A percentile compares a stretch with the other conserved stretches of the same genome.
These are phyloP conservation scores for Exophiala spinifera DNA, from an alignment of 2,329 filamentous ascomycete species.

Conservation along the genomic window DNA sequence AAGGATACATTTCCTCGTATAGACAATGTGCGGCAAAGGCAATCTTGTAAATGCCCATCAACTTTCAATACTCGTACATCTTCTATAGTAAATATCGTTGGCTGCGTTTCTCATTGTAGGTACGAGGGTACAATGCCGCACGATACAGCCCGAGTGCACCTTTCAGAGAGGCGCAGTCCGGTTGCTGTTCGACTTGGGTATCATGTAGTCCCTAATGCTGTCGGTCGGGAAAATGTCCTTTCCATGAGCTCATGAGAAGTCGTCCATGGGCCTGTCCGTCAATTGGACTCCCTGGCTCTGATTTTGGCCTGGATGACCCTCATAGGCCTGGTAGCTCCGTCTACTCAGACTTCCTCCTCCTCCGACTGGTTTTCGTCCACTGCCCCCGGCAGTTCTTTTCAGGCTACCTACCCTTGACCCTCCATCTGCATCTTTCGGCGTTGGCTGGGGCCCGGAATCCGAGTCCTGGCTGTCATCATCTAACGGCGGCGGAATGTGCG, in stretches of 20 bases:
- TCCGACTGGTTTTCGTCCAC: conserved; percentile 31
- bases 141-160: too few species aligned
- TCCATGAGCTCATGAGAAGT: conserved; percentile 43
- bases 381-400: conserved; percentile 48
- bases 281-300: conserved; percentile 51
- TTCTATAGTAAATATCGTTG: neutral
- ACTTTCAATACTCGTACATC: neutral
- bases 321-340: conserved; percentile 14
- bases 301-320: neutral
- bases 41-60: too few species aligned
- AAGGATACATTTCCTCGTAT: too few species aligned
- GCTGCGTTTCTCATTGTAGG: too few species aligned
- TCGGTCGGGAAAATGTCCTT: too few species aligned
- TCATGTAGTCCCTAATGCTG: neutral
- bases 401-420: conserved; percentile 61
- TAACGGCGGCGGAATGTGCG: conserved; percentile 36
- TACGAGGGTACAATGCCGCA: too few species aligned
- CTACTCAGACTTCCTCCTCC: conserved; percentile 38
- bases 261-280: conserved; percentile 75
- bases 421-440: conserved; percentile 26
- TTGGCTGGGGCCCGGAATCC: conserved; percentile 7
- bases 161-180: too few species aligned
- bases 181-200: too few species aligned
- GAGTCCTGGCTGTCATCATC: conserved; percentile 28
- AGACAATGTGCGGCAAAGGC: too few species aligned